phyloP scores from a whole-genome alignment of 805 yeast genomes.

The Metschnikowia hibisci region DNA sequence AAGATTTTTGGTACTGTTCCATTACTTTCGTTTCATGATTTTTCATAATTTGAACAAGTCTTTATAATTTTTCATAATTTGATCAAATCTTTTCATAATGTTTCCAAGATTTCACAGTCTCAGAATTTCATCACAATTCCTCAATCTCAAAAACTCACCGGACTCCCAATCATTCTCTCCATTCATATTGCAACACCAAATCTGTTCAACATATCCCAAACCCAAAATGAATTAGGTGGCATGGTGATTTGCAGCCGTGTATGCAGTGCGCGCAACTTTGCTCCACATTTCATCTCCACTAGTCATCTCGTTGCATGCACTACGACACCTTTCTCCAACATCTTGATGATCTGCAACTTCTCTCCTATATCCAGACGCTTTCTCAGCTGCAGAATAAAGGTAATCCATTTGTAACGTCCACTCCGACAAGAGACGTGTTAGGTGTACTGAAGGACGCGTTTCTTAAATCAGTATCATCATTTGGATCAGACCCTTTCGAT shows the following conservation, averaged over 20 bases:
- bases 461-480: constrained; percentile 11
- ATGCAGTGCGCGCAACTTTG: neutral
- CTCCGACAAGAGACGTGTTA: neutral
- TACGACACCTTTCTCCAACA: constrained; percentile 19
- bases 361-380: constrained; percentile 19
- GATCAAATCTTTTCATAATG: too few species aligned
- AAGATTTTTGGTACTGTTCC: too few species aligned
- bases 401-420: neutral
- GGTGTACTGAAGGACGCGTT: constrained; percentile 3
- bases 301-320: neutral
- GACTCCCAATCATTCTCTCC: too few species aligned
- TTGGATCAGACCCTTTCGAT: constrained; percentile 24
- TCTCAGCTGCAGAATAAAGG: constrained; percentile 10
- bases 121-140: too few species aligned
- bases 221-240: neutral
- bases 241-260: too few species aligned
- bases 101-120: too few species aligned
- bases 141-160: too few species aligned
- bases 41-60: too few species aligned
- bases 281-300: neutral
- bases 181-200: too few species aligned
- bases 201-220: too few species aligned
- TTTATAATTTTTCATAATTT: too few species aligned
- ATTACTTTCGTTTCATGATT: too few species aligned
- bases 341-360: constrained; percentile 21